Evolutionary conservation across 192 early-diverging fungal species (phyloP), one percentile per base, ranked within the genome.

Genomic region (Backusella australiensis): DNA sequence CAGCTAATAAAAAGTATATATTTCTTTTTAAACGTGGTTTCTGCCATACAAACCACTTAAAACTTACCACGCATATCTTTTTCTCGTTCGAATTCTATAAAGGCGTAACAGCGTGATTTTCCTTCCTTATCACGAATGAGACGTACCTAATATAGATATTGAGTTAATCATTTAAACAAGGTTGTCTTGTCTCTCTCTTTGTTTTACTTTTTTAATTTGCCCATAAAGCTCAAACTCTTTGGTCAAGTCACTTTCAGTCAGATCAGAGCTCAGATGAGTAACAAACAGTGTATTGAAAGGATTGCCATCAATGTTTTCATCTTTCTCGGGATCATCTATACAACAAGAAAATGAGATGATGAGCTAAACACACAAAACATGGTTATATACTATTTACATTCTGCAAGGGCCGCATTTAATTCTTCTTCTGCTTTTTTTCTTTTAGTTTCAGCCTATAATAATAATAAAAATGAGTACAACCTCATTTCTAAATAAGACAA

Each of bases 261-360:
- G 85, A 38, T 90, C 85, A 78, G 94, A 93, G 69, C 82, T 86
- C 89, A 99, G 84, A 26, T 95, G 90, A 23, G 89, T 91, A 1
- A 99, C 93, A 72, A 98, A 94, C 5, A 98, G 81, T 14, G 96
- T 97, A 74, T 96, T 95, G 89, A 94, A 98, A 0, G 97, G 95
- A 82, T 98, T 95, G 4, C 92, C 90, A 0, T 87, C 86, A 7
- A 91, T 89, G 17, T 94, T 83, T 14, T 90, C 81, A 80, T 96
- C 93, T 14, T 89, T 85, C 34, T 86, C 85, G 21, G 94, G 94
- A 74, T 94, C 86, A 93, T 93, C 88, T 90, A 80, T 53, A 59
- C 8, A 35, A 15, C 32, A 26, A 34, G 21, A 6, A 46, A 56
- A 39, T 26, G 76, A 44, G 59, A 5, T 41, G 8, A 41, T 73